These are phyloP conservation scores for Irpex lacteus DNA, from an alignment of 1,284 basidiomycete species.

Conservation along the genomic window DNA sequence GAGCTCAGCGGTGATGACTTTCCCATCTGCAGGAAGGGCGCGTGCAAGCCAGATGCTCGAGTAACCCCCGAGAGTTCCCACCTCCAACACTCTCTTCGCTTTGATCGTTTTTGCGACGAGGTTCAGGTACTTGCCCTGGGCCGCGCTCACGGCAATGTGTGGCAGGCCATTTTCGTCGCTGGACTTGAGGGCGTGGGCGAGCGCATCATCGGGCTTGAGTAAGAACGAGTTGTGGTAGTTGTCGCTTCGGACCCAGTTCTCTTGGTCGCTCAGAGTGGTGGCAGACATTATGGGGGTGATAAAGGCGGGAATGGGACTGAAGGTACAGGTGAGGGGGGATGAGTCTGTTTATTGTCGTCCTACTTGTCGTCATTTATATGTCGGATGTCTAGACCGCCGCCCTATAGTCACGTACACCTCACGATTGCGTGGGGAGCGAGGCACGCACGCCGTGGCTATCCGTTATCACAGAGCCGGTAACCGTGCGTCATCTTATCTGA, in stretches of 20 bases:
- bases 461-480: neutral
- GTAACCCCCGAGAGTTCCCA: slow-evolving; percentile 65
- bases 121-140: slow-evolving; percentile 57
- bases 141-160: slow-evolving; percentile 50
- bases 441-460: neutral
- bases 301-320: neutral
- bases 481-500: neutral
- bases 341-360: neutral
- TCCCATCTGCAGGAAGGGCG: slow-evolving; percentile 52
- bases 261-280: slow-evolving; percentile 5
- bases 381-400: neutral
- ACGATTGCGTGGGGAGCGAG: neutral
- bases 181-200: slow-evolving; percentile 43
- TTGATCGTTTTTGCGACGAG: slow-evolving; percentile 45
- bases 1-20: slow-evolving; percentile 50
- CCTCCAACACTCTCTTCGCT: slow-evolving; percentile 54
- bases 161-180: slow-evolving; percentile 44
- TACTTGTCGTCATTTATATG: neutral
- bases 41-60: slow-evolving; percentile 60
- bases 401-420: neutral
- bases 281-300: neutral
- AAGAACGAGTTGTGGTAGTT: slow-evolving; percentile 57
- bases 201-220: slow-evolving; percentile 39
- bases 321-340: neutral
- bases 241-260: slow-evolving; percentile 51